Base-by-base conservation (phyloP, 192 early-diverging fungal species). In the Ramicandelaber brevisporus region DNA sequence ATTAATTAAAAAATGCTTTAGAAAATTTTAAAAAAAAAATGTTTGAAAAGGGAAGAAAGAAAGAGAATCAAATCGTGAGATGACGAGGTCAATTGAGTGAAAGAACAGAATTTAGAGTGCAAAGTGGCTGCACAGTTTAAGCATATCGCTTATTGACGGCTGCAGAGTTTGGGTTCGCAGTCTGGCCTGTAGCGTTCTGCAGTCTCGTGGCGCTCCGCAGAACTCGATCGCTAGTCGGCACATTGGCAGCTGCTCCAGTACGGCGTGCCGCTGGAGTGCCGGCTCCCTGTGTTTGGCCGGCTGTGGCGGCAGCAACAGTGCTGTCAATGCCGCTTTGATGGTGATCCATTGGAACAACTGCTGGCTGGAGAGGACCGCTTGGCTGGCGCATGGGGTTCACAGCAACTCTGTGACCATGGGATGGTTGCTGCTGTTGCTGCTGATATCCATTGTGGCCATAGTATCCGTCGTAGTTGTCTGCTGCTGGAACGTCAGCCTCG, bases 201-300 rank as follows among this genome's bases (percentile, higher is more conserved):
- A 41, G 31, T 16, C 45, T 41, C 19, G 48, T 42, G 41, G 38
- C 37, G 48, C 54, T 56, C 38, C 54, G 38, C 6, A 56, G 41
- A 15, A 56, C 26, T 32, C 54, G 44, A 26, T 56, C 54, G 41
- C 30, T 44, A 18, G 41, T 39, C 22, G 43, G 43, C 7, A 43
- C 32, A 18, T 32, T 31, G 36, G 48, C 7, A 27, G 26, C 21
- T 35, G 4, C 5, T 8, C 44, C 19, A 32, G 44, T 27, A 43
- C 46, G 18, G 34, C 29, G 30, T 55, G 50, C 53, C 45, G 43
- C 40, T 45, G 41, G 2, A 40, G 22, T 31, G 44, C 43, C 22
- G 53, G 22, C 17, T 38, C 14, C 29, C 32, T 38, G 26, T 39
- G 41, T n/a, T 36, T 42, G 7, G 23, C 37, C 29, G 41, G 37